These are phyloP conservation scores for Penicillium sp. DNA, from an alignment of 2,329 filamentous ascomycete species.

Conservation along the genomic window DNA sequence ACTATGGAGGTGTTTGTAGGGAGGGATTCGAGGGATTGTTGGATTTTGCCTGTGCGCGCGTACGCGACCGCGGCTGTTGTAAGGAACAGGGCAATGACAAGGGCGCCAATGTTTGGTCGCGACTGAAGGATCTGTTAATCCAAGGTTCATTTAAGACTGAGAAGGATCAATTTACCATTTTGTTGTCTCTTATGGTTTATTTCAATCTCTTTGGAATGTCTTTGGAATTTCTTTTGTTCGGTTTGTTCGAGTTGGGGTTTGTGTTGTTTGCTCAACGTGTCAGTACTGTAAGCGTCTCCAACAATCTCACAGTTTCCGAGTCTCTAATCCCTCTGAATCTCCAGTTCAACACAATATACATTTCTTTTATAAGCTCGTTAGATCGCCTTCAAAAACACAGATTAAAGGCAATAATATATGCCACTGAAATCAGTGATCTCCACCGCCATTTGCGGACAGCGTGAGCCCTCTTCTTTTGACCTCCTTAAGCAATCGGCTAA, in stretches of 20 bases:
- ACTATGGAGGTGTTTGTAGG: not conserved
- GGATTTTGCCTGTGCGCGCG: not conserved
- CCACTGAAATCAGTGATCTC: no score
- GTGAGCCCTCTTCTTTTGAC: no score
- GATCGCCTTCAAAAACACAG: no score
- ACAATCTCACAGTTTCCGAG: no score
- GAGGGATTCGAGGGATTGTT: slow-evolving; percentile 1
- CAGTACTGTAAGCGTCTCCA: no score
- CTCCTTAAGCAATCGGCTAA: no score
- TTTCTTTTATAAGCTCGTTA: no score
- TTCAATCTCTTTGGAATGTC: not conserved
- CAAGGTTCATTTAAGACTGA: not conserved
- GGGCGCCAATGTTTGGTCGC: not conserved
- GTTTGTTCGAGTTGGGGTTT: not conserved
- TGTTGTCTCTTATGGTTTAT: not conserved
- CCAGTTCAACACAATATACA: no score
- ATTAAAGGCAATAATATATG: no score
- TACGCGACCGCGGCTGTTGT: not conserved
- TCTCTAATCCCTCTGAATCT: no score
- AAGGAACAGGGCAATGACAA: not conserved
- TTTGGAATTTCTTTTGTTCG: not conserved
- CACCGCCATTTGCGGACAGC: no score
- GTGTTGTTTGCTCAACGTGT: not conserved
- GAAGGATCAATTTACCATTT: not conserved
- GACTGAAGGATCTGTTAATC: not conserved